Conservation (phyloP, 129 eudicot species). For the Centella asiatica region DNA sequence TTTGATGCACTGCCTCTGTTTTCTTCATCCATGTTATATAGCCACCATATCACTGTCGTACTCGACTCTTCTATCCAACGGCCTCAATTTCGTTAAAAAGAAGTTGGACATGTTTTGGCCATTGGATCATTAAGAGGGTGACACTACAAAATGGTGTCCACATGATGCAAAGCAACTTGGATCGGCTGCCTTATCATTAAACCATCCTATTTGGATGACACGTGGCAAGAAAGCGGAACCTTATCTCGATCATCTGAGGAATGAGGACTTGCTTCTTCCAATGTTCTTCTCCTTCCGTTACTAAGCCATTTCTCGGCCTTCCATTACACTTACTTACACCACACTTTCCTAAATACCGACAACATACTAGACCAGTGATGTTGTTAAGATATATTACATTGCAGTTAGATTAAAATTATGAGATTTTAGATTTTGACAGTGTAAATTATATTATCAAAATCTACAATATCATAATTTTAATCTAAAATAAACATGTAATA, state of each 20-base stretch:
- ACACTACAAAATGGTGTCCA: slow-evolving; percentile 27
- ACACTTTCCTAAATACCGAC: no score
- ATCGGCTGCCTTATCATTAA: slow-evolving; percentile 30
- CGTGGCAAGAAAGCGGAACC: slow-evolving; percentile 19
- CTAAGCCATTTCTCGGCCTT: slow-evolving; percentile 8
- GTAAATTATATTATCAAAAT: no score
- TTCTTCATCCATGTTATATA: slow-evolving; percentile 19
- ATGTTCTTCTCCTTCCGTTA: background rate
- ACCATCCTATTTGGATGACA: slow-evolving; percentile 18
- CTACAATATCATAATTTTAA: no score
- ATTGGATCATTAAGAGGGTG: slow-evolving; percentile 22
- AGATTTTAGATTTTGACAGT: no score
- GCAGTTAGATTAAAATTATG: no score
- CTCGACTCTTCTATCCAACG: slow-evolving; percentile 16
- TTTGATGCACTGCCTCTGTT: no score
- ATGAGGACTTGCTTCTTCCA: slow-evolving; percentile 13
- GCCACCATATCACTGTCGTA: background rate
- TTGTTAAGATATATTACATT: no score
- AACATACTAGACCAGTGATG: no score
- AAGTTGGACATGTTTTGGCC: slow-evolving; percentile 11
- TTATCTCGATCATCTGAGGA: slow-evolving; percentile 24
- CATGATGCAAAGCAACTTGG: slow-evolving; percentile 17
- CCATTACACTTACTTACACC: background rate
- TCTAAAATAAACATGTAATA: no score
- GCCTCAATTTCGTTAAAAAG: slow-evolving; percentile 13